Conservation (phyloP, 2,329 filamentous ascomycete genomes). For the Colletotrichum sojae region DNA sequence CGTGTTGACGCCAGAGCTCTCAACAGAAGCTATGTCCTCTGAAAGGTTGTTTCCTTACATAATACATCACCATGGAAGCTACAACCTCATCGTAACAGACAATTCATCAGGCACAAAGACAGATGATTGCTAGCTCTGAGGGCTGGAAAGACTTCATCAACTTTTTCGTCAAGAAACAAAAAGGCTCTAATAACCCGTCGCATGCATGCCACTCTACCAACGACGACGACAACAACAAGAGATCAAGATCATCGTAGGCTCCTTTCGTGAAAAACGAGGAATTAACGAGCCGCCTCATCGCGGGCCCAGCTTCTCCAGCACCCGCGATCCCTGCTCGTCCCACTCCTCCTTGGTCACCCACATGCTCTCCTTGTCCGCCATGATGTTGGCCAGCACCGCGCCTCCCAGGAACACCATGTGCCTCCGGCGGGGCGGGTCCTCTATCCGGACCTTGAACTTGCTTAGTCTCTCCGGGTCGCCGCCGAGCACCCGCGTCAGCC, state of each 20-base stretch:
- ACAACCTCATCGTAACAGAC: neutral
- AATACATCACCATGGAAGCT: neutral
- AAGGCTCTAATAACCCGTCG: constrained; percentile 38
- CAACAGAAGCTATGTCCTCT: neutral
- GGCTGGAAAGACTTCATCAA: constrained; percentile 25
- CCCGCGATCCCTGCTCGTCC: constrained; percentile 89
- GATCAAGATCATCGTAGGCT: constrained; percentile 21
- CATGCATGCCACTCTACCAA: constrained; percentile 41
- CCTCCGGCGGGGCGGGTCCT: constrained; percentile 93
- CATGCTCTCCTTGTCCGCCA: constrained; percentile 99
- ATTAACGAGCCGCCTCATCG: constrained; percentile 66
- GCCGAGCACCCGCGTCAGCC: constrained; percentile 91
- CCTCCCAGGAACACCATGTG: constrained; percentile 99
- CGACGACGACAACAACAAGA: constrained; percentile 16
- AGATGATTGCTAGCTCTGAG: neutral
- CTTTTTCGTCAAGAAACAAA: constrained; percentile 40
- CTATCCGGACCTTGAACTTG: constrained; percentile 99
- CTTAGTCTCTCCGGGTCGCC: constrained; percentile 93
- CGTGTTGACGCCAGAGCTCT: constrained; percentile 9
- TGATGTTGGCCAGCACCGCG: constrained; percentile 97
- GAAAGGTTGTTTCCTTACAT: constrained; percentile 2
- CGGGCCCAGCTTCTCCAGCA: constrained; percentile 92
- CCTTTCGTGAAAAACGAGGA: neutral
- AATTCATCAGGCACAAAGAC: neutral
- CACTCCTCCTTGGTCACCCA: constrained; percentile 98